Evolutionary conservation across 2,329 filamentous ascomycete genomes (phyloP).

Genomic region (Venturiaceae sp.): DNA sequence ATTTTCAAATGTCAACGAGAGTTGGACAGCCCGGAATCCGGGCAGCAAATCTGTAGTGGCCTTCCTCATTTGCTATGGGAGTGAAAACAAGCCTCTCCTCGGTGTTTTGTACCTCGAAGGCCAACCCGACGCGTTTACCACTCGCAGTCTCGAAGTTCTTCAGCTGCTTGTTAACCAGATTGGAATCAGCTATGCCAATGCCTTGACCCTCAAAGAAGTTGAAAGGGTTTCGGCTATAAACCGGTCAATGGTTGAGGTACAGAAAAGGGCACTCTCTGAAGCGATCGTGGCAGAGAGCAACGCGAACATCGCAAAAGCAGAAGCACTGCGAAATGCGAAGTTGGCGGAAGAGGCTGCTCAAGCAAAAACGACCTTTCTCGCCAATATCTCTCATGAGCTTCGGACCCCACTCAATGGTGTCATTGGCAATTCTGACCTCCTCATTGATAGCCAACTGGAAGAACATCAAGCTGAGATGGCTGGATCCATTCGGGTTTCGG

Average conservation of each 20-base stretch:
- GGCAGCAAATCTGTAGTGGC: slow-evolving; percentile 65
- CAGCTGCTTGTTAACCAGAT: slow-evolving; percentile 48
- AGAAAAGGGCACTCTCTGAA: slow-evolving; percentile 63
- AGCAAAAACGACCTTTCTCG: slow-evolving; percentile 67
- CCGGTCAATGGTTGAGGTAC: slow-evolving; percentile 65
- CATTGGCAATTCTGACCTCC: slow-evolving; percentile 49
- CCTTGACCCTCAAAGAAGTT: slow-evolving; percentile 54
- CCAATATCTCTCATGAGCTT: slow-evolving; percentile 49
- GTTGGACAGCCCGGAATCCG: slow-evolving; percentile 59
- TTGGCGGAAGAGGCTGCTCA: slow-evolving; percentile 74
- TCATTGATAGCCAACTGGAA: slow-evolving; percentile 47
- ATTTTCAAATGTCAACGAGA: slow-evolving; percentile 63
- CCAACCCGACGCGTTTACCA: slow-evolving; percentile 58
- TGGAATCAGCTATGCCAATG: slow-evolving; percentile 65
- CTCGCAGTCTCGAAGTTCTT: slow-evolving; percentile 58
- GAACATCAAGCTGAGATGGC: slow-evolving; percentile 52
- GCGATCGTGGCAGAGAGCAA: slow-evolving; percentile 66
- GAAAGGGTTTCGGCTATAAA: slow-evolving; percentile 73
- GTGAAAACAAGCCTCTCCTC: slow-evolving; percentile 57
- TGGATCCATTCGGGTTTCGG: slow-evolving; percentile 55
- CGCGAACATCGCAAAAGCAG: slow-evolving; percentile 64
- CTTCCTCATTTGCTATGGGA: slow-evolving; percentile 67
- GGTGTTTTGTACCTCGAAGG: slow-evolving; percentile 72
- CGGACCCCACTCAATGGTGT: slow-evolving; percentile 44
- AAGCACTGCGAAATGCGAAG: slow-evolving; percentile 69